These are phyloP conservation scores for Hypoxylon sp. DNA, from an alignment of 2,329 filamentous ascomycete species.

Conservation along the genomic window DNA sequence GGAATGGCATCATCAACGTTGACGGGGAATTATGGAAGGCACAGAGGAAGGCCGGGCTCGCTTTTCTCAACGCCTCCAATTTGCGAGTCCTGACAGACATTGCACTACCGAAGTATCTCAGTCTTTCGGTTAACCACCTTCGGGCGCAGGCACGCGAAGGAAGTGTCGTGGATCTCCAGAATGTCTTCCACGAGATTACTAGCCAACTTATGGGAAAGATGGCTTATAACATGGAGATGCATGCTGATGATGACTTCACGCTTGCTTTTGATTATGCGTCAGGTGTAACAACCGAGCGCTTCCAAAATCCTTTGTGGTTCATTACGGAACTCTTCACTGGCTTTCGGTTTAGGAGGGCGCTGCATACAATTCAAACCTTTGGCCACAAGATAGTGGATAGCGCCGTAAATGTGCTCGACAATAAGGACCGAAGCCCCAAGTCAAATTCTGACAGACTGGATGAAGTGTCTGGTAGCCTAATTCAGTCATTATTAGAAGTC, in stretches of 20 bases:
- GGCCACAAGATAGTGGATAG: constrained; percentile 71
- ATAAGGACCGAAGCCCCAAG: constrained; percentile 34
- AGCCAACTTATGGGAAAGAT: constrained; percentile 77
- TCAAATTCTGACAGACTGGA: constrained; percentile 54
- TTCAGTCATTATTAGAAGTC: constrained; percentile 72
- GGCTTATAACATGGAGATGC: constrained; percentile 79
- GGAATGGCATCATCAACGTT: constrained; percentile 76
- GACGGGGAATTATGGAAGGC: constrained; percentile 75
- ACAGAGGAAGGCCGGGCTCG: constrained; percentile 73
- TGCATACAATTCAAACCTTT: constrained; percentile 67
- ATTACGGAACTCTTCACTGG: constrained; percentile 71
- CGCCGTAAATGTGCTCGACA: constrained; percentile 62
- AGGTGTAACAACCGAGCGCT: constrained; percentile 71
- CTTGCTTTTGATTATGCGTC: constrained; percentile 74
- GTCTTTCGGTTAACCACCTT: constrained; percentile 60
- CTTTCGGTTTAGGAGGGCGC: constrained; percentile 62
- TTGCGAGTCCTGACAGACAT: constrained; percentile 70
- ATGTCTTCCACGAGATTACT: constrained; percentile 74
- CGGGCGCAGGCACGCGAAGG: constrained; percentile 50
- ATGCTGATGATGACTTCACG: constrained; percentile 72
- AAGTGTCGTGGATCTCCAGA: constrained; percentile 68
- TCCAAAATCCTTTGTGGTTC: constrained; percentile 76
- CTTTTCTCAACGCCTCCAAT: constrained; percentile 72
- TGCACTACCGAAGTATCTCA: constrained; percentile 69
- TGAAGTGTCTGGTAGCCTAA: constrained; percentile 68